Conservation (phyloP, 305 asterid species). For the Fraxinus velutina region DNA sequence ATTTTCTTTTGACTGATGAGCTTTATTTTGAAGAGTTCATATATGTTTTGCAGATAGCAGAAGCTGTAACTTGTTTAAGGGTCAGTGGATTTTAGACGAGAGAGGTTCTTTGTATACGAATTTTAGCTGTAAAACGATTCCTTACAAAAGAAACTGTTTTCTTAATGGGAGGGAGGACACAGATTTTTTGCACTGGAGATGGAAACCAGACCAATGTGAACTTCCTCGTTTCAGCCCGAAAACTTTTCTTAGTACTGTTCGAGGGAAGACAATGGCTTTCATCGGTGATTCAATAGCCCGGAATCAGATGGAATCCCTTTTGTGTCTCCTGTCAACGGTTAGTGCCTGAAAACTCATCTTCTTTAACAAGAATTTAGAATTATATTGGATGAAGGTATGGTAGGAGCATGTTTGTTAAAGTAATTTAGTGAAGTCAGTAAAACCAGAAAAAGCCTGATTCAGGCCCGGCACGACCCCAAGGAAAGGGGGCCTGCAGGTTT, state of each 20-base stretch:
- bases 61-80: constrained; percentile 50
- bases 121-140: constrained; percentile 54
- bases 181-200: constrained; percentile 64
- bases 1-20: background rate
- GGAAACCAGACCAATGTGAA: constrained; percentile 66
- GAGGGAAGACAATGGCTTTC: constrained; percentile 65
- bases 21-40: background rate
- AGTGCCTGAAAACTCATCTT: constrained; percentile 18
- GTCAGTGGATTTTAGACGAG: constrained; percentile 51
- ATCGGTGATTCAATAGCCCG: constrained; percentile 68
- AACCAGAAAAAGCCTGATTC: background rate
- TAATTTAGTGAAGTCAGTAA: background rate
- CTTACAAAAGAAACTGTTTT: constrained; percentile 48
- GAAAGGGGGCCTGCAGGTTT: background rate
- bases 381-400: background rate
- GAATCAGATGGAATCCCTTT: constrained; percentile 77
- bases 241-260: constrained; percentile 35
- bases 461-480: background rate
- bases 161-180: constrained; percentile 54
- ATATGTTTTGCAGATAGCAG: constrained; percentile 10
- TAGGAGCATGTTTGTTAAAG: background rate
- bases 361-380: background rate
- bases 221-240: constrained; percentile 46
- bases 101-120: constrained; percentile 43
- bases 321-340: constrained; percentile 65